A percentile compares a stretch with the other conserved stretches of the same genome.
These are phyloP conservation scores for Pseudogymnoascus sp. DNA, from an alignment of 2,329 filamentous ascomycete species.

Conservation along the genomic window DNA sequence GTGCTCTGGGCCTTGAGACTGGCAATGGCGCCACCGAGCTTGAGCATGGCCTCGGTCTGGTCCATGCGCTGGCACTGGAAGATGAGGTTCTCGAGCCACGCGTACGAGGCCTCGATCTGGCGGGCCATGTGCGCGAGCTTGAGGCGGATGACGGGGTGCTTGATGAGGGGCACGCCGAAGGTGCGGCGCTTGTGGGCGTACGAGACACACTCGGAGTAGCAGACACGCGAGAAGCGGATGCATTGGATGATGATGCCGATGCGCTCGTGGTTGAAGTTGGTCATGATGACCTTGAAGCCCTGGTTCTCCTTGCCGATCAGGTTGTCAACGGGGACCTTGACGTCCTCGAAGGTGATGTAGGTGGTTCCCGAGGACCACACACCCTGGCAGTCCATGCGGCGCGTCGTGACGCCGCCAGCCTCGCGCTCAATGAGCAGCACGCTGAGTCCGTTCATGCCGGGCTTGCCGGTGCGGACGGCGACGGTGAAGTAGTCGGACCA, in stretches of 20 bases:
- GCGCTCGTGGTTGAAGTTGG: conserved; percentile 98
- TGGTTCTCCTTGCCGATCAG: conserved; percentile 96
- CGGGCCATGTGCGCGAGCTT: conserved; percentile 98
- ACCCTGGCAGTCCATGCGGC: conserved; percentile 97
- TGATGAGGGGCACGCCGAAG: conserved; percentile 92
- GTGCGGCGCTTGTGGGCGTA: conserved; percentile 96
- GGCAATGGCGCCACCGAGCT: conserved; percentile 89
- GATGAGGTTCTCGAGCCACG: conserved; percentile 92
- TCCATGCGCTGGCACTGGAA: conserved; percentile 91
- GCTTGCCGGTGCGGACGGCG: conserved; percentile 79
- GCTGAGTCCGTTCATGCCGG: conserved; percentile 87
- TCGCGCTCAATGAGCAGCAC: conserved; percentile 86
- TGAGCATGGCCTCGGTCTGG: conserved; percentile 91
- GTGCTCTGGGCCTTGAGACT: conserved; percentile 90
- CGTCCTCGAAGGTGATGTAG: conserved; percentile 97
- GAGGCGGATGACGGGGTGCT: conserved; percentile 93
- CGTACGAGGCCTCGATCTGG: conserved; percentile 94
- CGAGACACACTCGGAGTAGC: conserved; percentile 92
- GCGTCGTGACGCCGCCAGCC: conserved; percentile 76
- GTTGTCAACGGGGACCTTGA: conserved; percentile 99
- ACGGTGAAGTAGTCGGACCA: conserved; percentile 98
- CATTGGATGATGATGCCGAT: conserved; percentile 98
- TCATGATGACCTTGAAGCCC: conserved; percentile 99
- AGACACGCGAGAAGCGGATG: conserved; percentile 88
- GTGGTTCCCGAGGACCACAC: conserved; percentile 94